These are phyloP conservation scores for Acephala macrosclerotiorum DNA, from an alignment of 2,329 filamentous ascomycete species.

Conservation along the genomic window DNA sequence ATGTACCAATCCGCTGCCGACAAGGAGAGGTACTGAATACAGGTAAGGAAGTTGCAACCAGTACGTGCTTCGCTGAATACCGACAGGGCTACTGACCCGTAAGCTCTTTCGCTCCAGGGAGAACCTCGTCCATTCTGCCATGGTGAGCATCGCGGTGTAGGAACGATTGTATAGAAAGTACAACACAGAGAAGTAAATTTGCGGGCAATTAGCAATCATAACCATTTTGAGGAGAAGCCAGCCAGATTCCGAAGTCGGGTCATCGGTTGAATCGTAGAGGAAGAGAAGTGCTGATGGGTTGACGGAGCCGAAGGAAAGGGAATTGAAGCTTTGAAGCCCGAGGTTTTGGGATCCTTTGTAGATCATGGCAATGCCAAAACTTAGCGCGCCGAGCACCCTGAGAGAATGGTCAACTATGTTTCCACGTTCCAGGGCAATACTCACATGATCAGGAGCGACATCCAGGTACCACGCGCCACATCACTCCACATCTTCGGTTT, in stretches of 20 bases:
- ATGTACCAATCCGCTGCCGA: slow-evolving; percentile 43
- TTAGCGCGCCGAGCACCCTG: background rate
- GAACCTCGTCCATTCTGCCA: slow-evolving; percentile 23
- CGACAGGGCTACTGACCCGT: slow-evolving; percentile 42
- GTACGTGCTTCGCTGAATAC: slow-evolving; percentile 44
- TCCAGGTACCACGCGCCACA: background rate
- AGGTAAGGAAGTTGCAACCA: slow-evolving; percentile 47
- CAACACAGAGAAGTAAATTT: slow-evolving; percentile 41
- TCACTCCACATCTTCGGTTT: slow-evolving; percentile 1
- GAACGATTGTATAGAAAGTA: slow-evolving; percentile 45
- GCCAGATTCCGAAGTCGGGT: slow-evolving; percentile 33
- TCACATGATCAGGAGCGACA: background rate
- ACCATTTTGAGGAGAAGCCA: background rate
- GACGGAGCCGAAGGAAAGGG: background rate
- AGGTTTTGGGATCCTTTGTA: background rate
- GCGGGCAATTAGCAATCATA: slow-evolving; percentile 42
- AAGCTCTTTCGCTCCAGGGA: slow-evolving; percentile 44
- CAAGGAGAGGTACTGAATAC: slow-evolving; percentile 45
- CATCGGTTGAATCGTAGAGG: slow-evolving; percentile 4
- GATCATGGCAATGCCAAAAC: background rate
- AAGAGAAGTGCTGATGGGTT: background rate
- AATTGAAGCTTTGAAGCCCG: background rate
- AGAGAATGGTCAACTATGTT: background rate
- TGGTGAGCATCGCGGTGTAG: slow-evolving; percentile 24
- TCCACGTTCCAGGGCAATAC: background rate